phyloP scores from a whole-genome alignment of 2,329 filamentous ascomycete genomes.

The Dryadomyces quercivorus region DNA sequence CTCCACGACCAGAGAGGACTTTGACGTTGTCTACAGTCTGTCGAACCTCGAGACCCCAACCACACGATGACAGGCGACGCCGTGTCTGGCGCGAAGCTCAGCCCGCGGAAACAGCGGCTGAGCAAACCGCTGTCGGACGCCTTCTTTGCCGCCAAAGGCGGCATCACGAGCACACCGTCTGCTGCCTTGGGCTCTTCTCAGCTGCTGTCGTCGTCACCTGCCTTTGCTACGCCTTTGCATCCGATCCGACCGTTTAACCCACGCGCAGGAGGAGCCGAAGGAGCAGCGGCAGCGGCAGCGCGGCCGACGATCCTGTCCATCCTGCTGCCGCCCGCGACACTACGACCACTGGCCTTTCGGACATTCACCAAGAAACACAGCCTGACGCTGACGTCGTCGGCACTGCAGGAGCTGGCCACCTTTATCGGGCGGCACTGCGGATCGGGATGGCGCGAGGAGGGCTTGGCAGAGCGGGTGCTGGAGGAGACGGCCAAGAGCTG shows the following conservation, averaged over 20 bases:
- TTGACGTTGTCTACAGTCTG: no score
- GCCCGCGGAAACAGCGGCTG: slow-evolving; percentile 16
- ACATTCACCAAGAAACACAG: slow-evolving; percentile 98
- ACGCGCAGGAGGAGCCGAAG: not conserved
- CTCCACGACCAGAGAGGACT: no score
- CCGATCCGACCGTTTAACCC: slow-evolving; percentile 54
- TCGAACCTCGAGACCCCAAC: no score
- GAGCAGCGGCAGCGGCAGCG: slow-evolving; percentile 49
- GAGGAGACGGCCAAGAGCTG: slow-evolving; percentile 85
- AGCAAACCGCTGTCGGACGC: slow-evolving; percentile 21
- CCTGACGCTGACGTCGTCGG: slow-evolving; percentile 77
- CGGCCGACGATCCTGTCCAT: slow-evolving; percentile 64
- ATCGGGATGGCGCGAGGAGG: slow-evolving; percentile 91
- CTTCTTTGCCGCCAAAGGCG: slow-evolving; percentile 25
- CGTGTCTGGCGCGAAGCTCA: slow-evolving; percentile 11
- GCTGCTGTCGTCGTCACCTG: slow-evolving; percentile 79
- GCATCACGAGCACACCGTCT: slow-evolving; percentile 14
- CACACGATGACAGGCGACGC: slow-evolving; percentile 14
- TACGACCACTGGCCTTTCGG: slow-evolving; percentile 84
- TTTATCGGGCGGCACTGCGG: slow-evolving; percentile 94
- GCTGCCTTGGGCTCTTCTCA: slow-evolving; percentile 32
- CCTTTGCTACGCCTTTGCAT: slow-evolving; percentile 77
- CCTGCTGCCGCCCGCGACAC: slow-evolving; percentile 70
- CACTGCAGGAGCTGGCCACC: slow-evolving; percentile 68
- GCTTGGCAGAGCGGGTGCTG: slow-evolving; percentile 79